phyloP scores from a whole-genome alignment of 2,329 filamentous ascomycete species.

The Bipolaris gigantea region DNA sequence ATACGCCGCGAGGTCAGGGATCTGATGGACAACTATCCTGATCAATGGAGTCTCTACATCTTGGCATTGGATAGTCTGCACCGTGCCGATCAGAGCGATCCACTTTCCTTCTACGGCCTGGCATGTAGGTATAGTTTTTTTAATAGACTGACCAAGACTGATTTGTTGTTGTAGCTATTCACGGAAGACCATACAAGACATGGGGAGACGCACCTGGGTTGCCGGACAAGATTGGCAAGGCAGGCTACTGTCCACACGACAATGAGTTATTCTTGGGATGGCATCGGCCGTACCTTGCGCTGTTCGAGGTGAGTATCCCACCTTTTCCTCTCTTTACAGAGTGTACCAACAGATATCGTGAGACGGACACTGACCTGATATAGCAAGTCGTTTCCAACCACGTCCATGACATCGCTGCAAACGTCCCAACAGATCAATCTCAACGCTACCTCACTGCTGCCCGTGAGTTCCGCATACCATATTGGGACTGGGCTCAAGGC shows the following conservation, averaged over 20 bases:
- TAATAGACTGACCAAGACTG: not conserved
- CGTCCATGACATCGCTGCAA: conserved; percentile 22
- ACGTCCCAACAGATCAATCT: conserved; percentile 18
- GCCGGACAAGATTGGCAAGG: conserved; percentile 35
- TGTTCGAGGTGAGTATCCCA: conserved; percentile 56
- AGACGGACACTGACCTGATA: not conserved
- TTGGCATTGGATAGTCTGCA: conserved; percentile 73
- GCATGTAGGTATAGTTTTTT: conserved; percentile 58
- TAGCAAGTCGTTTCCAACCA: conserved; percentile 38
- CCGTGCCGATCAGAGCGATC: conserved; percentile 61
- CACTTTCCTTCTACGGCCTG: conserved; percentile 76
- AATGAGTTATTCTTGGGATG: conserved; percentile 80
- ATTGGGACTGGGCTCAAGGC: conserved; percentile 41
- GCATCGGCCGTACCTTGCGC: conserved; percentile 77
- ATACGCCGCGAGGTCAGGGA: conserved; percentile 69
- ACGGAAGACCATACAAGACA: conserved; percentile 41
- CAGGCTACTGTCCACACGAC: conserved; percentile 75
- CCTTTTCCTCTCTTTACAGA: accelerated
- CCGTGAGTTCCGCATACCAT: conserved; percentile 37
- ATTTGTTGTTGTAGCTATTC: conserved; percentile 29
- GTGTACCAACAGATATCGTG: no score
- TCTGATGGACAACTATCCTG: conserved; percentile 58
- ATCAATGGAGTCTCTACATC: conserved; percentile 76
- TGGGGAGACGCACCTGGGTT: conserved; percentile 37
- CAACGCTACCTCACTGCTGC: conserved; percentile 32